Evolutionary conservation across 345 rosid species (phyloP).

Genomic region (Bruguiera gymnorhiza): DNA sequence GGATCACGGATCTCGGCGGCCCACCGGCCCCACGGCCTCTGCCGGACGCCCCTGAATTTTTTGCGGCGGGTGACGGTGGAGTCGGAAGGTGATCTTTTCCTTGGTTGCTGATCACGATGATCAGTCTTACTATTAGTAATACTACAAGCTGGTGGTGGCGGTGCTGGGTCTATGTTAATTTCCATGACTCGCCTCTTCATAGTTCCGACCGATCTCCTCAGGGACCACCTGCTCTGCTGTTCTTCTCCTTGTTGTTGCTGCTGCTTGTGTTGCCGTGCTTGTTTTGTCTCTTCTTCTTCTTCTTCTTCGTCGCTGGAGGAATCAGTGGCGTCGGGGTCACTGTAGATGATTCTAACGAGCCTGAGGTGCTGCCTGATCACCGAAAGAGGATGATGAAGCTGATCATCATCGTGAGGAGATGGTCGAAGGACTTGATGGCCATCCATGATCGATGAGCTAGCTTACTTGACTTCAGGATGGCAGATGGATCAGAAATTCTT

Average conservation of each 20-base stretch:
- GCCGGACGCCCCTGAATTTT: slow-evolving; percentile 57
- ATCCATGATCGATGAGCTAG: no score
- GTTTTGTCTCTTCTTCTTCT: not conserved
- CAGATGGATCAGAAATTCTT: no score
- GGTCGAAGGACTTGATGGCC: no score
- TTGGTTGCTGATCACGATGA: not conserved
- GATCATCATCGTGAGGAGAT: no score
- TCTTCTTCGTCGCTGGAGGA: slow-evolving; percentile 23
- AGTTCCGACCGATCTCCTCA: not conserved
- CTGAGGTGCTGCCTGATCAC: not conserved
- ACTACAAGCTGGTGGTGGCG: not conserved
- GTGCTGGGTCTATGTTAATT: slow-evolving; percentile 4
- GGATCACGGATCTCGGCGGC: slow-evolving; percentile 62
- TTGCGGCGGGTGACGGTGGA: slow-evolving; percentile 17
- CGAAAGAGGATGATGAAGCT: not conserved
- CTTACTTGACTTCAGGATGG: no score
- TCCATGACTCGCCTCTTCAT: slow-evolving; percentile 17
- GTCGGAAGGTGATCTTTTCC: slow-evolving; percentile 7
- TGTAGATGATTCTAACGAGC: slow-evolving; percentile 19
- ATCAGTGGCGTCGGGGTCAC: slow-evolving; percentile 31
- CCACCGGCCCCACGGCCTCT: slow-evolving; percentile 63
- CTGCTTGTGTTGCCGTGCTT: not conserved
- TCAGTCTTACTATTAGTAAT: not conserved
- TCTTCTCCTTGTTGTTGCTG: not conserved
- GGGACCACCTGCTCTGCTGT: no score